Base-by-base conservation (phyloP, 805 yeast genomes). In the Ogataea pilisensis region DNA sequence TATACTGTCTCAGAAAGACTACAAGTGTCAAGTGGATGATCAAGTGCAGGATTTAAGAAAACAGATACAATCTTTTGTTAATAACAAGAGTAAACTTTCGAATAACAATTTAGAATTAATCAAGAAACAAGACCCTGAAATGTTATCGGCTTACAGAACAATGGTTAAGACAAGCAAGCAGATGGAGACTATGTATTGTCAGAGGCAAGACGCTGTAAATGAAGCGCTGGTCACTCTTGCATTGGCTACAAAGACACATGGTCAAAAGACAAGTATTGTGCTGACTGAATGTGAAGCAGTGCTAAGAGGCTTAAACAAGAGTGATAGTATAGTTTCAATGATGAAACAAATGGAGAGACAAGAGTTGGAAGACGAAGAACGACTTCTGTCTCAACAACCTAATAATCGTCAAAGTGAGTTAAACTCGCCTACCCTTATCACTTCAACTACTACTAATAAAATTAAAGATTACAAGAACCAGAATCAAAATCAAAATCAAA, bases 81-180 rank as follows among this genome's bases (percentile, higher is more conserved):
- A 47, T 13, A 66, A 63, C 6, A 64, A 66, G 39, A 55, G 61
- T n/a, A 51, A 55, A 2, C 59, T 56, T 26, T 64, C 71, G 41
- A 54, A 59, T 4, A 54, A 62, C 13, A 68, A 75, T 39, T 53
- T 68, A 4, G 48, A 51, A 1, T 50, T 63, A 44, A 62, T 79
- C 35, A 55, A 60, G 18, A 58, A 59, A 41, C 73, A 72, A 48
- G 79, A 77, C 40, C 68, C 72, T 22, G 78, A 73, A 45, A 61
- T 78, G 14, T 69, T 65, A 39, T 65, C 72, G n/a, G 63, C 75
- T 19, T 62, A 75, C 48, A 76, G 76, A 43, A 65, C 74, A 14
- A 57, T 78, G 42, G 60, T 69, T 9, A 66, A 68, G 44, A 73
- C 72, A 48, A 63, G 77, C 8, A 66, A 64, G 38, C 66, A 73